Conservation (phyloP, 202 grass and related monocot genomes). For the Brachypodium distachyon region DNA sequence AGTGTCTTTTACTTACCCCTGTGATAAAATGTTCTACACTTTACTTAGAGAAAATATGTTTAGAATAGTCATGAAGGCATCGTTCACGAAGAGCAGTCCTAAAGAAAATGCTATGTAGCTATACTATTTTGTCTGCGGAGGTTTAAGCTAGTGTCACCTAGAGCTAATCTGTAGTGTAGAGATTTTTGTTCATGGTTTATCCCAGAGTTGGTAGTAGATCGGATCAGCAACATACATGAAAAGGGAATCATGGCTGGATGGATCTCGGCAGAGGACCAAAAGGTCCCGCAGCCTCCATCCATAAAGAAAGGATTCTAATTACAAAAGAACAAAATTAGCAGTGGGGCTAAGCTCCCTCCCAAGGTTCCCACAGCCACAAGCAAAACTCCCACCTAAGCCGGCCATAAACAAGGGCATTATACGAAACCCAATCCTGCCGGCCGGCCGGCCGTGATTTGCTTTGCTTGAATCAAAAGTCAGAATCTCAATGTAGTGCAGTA, state of each 20-base stretch:
- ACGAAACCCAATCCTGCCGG: not conserved
- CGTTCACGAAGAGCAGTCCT: not conserved
- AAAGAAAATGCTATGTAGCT: not conserved
- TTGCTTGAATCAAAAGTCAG: slow-evolving; percentile 28
- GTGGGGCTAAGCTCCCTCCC: not conserved
- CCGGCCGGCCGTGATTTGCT: not conserved
- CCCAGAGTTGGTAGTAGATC: not conserved
- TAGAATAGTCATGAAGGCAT: too few relatives aligned
- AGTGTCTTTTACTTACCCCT: not conserved
- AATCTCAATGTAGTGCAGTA: not conserved
- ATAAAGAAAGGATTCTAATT: not conserved
- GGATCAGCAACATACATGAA: slow-evolving; percentile 4
- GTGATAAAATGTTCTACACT: not conserved
- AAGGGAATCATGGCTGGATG: slow-evolving; percentile 25
- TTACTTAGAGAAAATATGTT: too few relatives aligned
- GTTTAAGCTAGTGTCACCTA: not conserved
- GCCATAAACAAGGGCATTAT: not conserved
- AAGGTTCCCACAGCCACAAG: not conserved
- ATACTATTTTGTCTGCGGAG: too few relatives aligned
- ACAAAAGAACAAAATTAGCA: not conserved
- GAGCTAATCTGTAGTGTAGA: not conserved
- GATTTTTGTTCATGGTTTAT: slow-evolving; percentile 1
- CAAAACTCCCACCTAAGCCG: slow-evolving; percentile 7
- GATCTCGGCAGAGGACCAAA: slow-evolving; percentile 32
- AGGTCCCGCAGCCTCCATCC: not conserved